Conservation (phyloP, 1,284 basidiomycete genomes). For the Ceratobasidium sp. region DNA sequence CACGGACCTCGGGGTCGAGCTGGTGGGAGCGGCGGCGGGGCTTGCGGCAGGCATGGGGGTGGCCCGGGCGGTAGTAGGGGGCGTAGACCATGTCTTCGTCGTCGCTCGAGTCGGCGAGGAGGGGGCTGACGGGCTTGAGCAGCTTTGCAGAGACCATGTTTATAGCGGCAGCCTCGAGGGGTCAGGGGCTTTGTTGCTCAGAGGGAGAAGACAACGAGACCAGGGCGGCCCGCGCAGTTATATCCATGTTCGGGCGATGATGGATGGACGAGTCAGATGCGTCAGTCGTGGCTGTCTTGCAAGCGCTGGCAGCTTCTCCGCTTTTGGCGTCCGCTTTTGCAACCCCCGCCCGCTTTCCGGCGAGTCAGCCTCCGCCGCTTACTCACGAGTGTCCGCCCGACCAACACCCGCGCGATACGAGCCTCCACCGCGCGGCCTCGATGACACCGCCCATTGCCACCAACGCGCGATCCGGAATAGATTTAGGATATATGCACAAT, state of each 20-base stretch:
- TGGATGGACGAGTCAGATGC: constrained; percentile 32
- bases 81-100: constrained; percentile 24
- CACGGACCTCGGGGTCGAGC: constrained; percentile 21
- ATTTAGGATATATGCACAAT: neutral
- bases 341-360: constrained; percentile 3
- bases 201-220: constrained; percentile 1
- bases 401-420: constrained; percentile 9
- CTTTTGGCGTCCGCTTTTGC: neutral
- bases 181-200: constrained; percentile 22
- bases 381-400: neutral
- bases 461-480: neutral
- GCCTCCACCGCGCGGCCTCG: neutral
- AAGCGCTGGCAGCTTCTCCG: constrained; percentile 10
- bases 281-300: constrained; percentile 4
- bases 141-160: constrained; percentile 15
- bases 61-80: constrained; percentile 17
- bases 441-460: too few relatives aligned
- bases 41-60: constrained; percentile 18
- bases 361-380: constrained; percentile 5
- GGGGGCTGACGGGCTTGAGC: constrained; percentile 29
- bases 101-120: neutral
- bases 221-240: constrained; percentile 12
- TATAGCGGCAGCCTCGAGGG: constrained; percentile 2
- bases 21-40: constrained; percentile 31
- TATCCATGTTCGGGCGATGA: constrained; percentile 36